Conservation (phyloP, 768 basidiomycete genomes). For the Termitomyces bulborhizus region DNA sequence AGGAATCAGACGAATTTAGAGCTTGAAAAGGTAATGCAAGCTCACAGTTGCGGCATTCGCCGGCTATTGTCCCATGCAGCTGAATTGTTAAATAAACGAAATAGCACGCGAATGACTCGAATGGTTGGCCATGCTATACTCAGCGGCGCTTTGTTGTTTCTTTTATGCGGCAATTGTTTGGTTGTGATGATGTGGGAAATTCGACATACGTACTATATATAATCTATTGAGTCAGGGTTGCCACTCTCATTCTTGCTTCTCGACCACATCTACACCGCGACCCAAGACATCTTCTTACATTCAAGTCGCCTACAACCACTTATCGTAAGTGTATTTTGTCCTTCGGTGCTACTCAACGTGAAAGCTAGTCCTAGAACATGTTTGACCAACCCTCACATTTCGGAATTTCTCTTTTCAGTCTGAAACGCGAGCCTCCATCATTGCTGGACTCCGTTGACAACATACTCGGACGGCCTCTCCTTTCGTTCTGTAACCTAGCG, state of each 20-base stretch:
- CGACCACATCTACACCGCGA: not conserved
- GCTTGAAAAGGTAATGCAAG: not conserved
- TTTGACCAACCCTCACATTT: not conserved
- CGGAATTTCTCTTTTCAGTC: not conserved
- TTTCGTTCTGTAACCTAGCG: not conserved
- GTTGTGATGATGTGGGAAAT: not conserved
- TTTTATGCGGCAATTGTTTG: not conserved
- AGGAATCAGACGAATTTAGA: not conserved
- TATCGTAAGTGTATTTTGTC: not conserved
- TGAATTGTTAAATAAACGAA: not conserved
- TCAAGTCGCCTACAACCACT: not conserved
- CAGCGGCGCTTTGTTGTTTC: too few species aligned
- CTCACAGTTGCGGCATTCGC: not conserved
- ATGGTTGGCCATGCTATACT: too few species aligned
- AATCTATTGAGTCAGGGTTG: not conserved
- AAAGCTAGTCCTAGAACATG: not conserved
- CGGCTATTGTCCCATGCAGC: not conserved
- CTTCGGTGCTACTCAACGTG: not conserved
- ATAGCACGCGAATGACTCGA: not conserved
- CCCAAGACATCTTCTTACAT: not conserved
- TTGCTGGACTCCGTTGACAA: not conserved
- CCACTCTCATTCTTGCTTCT: not conserved
- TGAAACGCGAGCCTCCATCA: not conserved
- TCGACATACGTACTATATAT: not conserved
- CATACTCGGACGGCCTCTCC: not conserved